Evolutionary conservation across 371 early-diverging fungal genomes (phyloP).

Genomic region (Mucor mucedo): DNA sequence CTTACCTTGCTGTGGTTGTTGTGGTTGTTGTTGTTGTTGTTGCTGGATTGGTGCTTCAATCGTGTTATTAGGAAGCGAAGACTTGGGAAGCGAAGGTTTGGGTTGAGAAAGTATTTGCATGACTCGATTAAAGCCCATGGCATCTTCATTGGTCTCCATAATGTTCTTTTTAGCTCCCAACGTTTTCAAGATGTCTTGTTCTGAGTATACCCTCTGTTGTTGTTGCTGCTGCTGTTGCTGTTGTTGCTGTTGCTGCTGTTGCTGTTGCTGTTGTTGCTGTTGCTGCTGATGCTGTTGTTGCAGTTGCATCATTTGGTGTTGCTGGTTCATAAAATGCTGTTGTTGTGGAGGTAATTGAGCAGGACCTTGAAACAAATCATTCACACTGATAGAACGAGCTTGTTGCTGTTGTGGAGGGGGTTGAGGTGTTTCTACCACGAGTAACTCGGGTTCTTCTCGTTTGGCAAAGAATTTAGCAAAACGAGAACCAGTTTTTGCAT

Average conservation of each 20-base stretch:
- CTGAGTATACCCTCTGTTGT: conserved; percentile 51
- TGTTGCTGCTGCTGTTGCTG: conserved; percentile 1
- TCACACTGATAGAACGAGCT: conserved; percentile 48
- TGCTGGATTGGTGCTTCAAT: too few species aligned
- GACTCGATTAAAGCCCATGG: conserved; percentile 64
- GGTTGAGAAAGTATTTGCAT: conserved; percentile 66
- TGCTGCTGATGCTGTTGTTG: not conserved
- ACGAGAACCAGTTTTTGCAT: conserved; percentile 58
- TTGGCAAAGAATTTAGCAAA: conserved; percentile 69
- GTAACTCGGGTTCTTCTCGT: conserved; percentile 37
- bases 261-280: not conserved
- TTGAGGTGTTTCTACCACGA: not conserved
- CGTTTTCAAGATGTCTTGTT: conserved; percentile 62
- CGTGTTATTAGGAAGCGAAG: too few species aligned
- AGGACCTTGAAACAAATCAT: conserved; percentile 57
- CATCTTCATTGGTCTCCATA: conserved; percentile 43
- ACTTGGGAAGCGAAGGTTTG: conserved; percentile 23
- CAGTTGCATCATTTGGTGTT: conserved; percentile 1
- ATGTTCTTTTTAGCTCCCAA: conserved; percentile 42
- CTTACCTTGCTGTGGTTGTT: conserved; percentile 5
- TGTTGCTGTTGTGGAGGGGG: conserved; percentile 2
- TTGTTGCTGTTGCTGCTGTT: conserved; percentile 1
- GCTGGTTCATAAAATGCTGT: conserved; percentile 4
- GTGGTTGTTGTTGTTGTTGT: not conserved
- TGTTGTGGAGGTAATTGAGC: conserved; percentile 3